Conservation (phyloP, 1,284 basidiomycete genomes). For the Dichomitus squalens region DNA sequence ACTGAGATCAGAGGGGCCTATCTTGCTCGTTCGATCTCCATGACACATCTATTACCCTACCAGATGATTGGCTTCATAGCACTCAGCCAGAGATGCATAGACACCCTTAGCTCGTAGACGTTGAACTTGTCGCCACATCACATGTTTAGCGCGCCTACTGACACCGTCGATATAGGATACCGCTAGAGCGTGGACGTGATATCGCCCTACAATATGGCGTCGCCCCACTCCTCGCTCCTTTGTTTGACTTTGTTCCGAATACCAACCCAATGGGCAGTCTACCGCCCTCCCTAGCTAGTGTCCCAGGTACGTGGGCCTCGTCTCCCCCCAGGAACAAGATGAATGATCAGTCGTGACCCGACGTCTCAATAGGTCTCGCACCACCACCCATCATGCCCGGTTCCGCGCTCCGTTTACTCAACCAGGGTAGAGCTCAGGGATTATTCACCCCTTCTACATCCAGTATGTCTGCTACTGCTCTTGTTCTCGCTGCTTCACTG, state of each 20-base stretch:
- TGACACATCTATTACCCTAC: no score
- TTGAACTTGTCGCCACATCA: no score
- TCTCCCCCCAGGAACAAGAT: slow-evolving; percentile 42
- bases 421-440: slow-evolving; percentile 84
- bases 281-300: slow-evolving; percentile 42
- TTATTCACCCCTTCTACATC: slow-evolving; percentile 82
- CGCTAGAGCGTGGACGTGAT: slow-evolving; percentile 87
- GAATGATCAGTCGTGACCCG: slow-evolving; percentile 43
- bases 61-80: no score
- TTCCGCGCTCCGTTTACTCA: slow-evolving; percentile 75
- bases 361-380: slow-evolving; percentile 57
- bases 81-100: no score
- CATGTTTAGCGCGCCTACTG: slow-evolving; percentile 1
- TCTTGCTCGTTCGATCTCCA: no score
- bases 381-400: slow-evolving; percentile 82
- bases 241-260: slow-evolving; percentile 90
- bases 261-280: slow-evolving; percentile 65
- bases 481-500: slow-evolving; percentile 38
- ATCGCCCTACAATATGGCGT: slow-evolving; percentile 92
- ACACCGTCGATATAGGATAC: slow-evolving; percentile 67
- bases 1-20: no score
- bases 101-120: no score
- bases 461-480: slow-evolving; percentile 39
- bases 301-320: slow-evolving; percentile 46
- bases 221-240: slow-evolving; percentile 77